Conservation (phyloP, 2,329 filamentous ascomycete genomes). For the Davidsoniella eucalypti region DNA sequence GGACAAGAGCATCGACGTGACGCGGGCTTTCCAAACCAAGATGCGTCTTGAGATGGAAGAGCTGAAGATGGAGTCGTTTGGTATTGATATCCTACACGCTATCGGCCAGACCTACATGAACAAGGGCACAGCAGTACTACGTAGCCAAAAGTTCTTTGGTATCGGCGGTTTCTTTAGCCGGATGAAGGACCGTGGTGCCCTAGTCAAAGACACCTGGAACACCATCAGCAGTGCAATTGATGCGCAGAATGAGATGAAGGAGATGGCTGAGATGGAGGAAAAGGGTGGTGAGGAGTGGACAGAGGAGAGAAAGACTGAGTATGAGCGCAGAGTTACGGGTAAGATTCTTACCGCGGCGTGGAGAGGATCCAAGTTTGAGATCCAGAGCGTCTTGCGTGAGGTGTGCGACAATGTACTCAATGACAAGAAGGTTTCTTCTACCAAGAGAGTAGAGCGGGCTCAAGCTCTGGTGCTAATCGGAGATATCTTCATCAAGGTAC, state of each 20-base stretch:
- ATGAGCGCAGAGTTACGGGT: slow-evolving; percentile 86
- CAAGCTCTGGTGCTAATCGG: slow-evolving; percentile 79
- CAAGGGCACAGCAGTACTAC: slow-evolving; percentile 76
- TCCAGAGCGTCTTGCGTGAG: slow-evolving; percentile 85
- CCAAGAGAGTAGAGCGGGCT: slow-evolving; percentile 80
- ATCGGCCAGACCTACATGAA: slow-evolving; percentile 81
- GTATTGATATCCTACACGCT: slow-evolving; percentile 86
- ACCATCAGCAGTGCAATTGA: slow-evolving; percentile 94
- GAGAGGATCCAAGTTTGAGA: slow-evolving; percentile 94
- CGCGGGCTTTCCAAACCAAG: slow-evolving; percentile 81
- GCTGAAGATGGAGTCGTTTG: slow-evolving; percentile 98
- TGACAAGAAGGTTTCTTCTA: slow-evolving; percentile 57
- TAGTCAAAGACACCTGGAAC: slow-evolving; percentile 97
- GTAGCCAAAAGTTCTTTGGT: slow-evolving; percentile 91
- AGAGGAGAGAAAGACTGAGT: slow-evolving; percentile 89
- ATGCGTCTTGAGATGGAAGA: slow-evolving; percentile 91
- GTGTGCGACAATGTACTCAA: slow-evolving; percentile 82
- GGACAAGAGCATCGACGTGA: slow-evolving; percentile 74
- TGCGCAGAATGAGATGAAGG: slow-evolving; percentile 95
- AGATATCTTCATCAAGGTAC: slow-evolving; percentile 75
- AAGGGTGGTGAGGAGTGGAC: slow-evolving; percentile 95
- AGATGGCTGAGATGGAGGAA: slow-evolving; percentile 94
- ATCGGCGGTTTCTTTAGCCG: slow-evolving; percentile 89
- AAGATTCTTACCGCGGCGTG: slow-evolving; percentile 96
- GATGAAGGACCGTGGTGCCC: slow-evolving; percentile 87